Evolutionary conservation across 352 stramenopile genomes (phyloP).

Genomic region (Phytopythium delawarense): DNA sequence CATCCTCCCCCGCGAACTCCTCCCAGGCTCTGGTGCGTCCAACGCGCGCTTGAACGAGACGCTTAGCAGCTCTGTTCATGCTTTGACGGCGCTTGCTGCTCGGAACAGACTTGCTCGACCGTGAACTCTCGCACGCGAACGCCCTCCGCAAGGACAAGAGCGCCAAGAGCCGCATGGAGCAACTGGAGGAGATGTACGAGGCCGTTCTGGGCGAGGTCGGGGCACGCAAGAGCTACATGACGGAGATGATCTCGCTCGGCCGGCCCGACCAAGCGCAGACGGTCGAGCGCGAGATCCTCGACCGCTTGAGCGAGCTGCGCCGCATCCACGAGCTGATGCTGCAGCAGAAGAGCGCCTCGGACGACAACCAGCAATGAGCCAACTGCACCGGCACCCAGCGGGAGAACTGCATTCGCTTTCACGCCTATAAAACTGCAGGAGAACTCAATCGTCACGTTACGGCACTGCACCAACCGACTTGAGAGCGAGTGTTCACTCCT

Average conservation of each 20-base stretch:
- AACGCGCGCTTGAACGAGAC: not conserved
- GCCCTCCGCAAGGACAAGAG: constrained; percentile 29
- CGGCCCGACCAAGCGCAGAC: constrained; percentile 31
- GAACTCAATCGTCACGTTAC: not conserved
- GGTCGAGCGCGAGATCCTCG: constrained; percentile 60
- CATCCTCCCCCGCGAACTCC: constrained; percentile 65
- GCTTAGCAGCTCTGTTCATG: not conserved
- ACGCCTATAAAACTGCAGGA: not conserved
- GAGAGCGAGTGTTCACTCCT: constrained; percentile 22
- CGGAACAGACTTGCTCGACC: constrained; percentile 45
- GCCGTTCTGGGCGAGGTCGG: constrained; percentile 59
- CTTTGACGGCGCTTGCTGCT: not conserved
- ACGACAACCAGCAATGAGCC: constrained; percentile 5
- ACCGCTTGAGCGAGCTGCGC: constrained; percentile 57
- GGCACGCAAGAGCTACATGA: constrained; percentile 53
- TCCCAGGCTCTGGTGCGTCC: constrained; percentile 58
- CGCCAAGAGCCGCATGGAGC: constrained; percentile 32
- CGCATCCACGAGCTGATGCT: constrained; percentile 63
- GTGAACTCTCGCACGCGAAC: constrained; percentile 57
- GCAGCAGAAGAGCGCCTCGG: constrained; percentile 31
- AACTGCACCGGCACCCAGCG: not conserved
- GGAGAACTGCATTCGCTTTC: not conserved
- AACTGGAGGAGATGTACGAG: constrained; percentile 67
- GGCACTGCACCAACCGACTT: not conserved
- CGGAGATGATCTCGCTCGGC: constrained; percentile 57